Conservation (phyloP, 306 rosid species). For the Mimosa pudica region DNA sequence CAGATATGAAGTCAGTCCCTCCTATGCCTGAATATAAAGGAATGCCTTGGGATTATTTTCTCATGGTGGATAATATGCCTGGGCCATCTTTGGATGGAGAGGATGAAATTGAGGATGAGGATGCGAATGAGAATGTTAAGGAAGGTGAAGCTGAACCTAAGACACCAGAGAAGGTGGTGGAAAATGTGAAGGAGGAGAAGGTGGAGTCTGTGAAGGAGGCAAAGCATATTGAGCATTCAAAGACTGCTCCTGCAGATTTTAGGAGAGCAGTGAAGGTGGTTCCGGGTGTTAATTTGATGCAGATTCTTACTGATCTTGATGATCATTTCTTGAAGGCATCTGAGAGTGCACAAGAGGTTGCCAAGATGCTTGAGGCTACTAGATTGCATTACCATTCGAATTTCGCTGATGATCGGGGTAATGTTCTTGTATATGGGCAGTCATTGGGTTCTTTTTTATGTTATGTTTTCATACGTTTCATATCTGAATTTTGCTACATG, state of each 20-base stretch:
- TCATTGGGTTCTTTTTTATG: background rate
- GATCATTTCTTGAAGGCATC: constrained; percentile 74
- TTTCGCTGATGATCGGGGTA: constrained; percentile 88
- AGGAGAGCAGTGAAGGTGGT: constrained; percentile 49
- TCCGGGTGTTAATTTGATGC: constrained; percentile 55
- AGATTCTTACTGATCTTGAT: constrained; percentile 60
- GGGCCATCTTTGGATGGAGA: constrained; percentile 56
- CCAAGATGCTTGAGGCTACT: constrained; percentile 86
- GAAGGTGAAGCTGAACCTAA: constrained; percentile 58
- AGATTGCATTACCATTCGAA: constrained; percentile 89
- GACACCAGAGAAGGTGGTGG: constrained; percentile 69
- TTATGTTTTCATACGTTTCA: background rate
- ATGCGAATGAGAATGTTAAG: constrained; percentile 38
- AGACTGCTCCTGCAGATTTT: constrained; percentile 70
- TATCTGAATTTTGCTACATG: background rate
- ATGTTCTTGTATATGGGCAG: background rate
- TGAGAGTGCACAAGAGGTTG: constrained; percentile 74
- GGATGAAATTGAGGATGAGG: constrained; percentile 36
- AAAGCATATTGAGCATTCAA: constrained; percentile 60
- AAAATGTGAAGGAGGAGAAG: constrained; percentile 36
- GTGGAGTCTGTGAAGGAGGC: constrained; percentile 35
- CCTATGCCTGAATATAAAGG: constrained; percentile 75
- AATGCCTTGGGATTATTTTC: constrained; percentile 83
- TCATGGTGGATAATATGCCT: constrained; percentile 59
- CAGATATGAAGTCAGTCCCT: constrained; percentile 55